These are phyloP conservation scores for Nothopassalora personata DNA, from an alignment of 2,329 filamentous ascomycete genomes.

Conservation along the genomic window DNA sequence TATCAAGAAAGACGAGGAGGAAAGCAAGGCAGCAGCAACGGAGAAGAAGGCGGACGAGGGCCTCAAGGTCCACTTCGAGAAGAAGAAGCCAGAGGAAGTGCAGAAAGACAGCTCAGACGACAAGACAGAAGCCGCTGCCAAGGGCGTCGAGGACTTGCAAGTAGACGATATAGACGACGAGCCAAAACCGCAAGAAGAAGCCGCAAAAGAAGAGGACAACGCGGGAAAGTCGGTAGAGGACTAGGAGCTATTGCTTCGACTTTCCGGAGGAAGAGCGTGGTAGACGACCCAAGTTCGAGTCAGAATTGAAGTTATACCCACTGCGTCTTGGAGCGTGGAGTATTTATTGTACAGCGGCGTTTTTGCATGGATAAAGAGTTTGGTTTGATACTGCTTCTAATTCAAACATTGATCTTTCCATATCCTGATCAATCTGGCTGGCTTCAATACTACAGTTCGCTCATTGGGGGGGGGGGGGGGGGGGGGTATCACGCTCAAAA, in stretches of 20 bases:
- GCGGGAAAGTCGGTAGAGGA: conserved; percentile 37
- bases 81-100: background rate
- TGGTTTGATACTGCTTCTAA: background rate
- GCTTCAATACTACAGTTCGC: background rate
- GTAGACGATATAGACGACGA: conserved; percentile 18
- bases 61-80: conserved; percentile 17
- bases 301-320: background rate
- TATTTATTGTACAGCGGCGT: background rate
- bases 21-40: background rate
- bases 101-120: background rate
- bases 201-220: conserved; percentile 25
- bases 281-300: background rate
- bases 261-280: background rate
- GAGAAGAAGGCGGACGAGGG: conserved; percentile 14
- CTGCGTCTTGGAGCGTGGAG: background rate
- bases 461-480: no score
- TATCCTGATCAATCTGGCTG: background rate
- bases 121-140: conserved; percentile 2
- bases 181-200: conserved; percentile 23
- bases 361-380: background rate
- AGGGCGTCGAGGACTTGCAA: conserved; percentile 15
- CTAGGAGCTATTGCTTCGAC: conserved; percentile 12
- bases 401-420: background rate
- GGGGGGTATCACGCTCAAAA: background rate
- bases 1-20: background rate